phyloP scores from a whole-genome alignment of 2,329 filamentous ascomycete species.

The Penicillium sclerotiorum region DNA sequence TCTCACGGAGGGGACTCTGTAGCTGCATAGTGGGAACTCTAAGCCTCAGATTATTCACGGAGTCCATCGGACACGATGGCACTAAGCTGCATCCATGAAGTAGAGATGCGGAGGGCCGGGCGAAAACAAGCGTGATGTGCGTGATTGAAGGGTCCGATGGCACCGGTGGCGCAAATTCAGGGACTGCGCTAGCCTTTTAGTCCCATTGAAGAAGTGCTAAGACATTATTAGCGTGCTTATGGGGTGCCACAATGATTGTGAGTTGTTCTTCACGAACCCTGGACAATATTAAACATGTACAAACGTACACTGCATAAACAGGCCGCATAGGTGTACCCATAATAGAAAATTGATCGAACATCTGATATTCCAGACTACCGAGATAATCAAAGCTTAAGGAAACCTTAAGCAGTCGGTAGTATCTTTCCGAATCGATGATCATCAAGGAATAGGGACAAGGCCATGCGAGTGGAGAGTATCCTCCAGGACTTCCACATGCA shows the following conservation, averaged over 20 bases:
- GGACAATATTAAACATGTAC: no score
- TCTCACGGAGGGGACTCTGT: slow-evolving; percentile 16
- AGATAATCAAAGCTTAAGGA: slow-evolving; percentile 1
- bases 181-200: neutral
- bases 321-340: no score
- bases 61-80: slow-evolving; percentile 21
- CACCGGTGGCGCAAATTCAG: neutral
- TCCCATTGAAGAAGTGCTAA: neutral
- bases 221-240: neutral
- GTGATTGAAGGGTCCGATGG: neutral
- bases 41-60: slow-evolving; percentile 19
- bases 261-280: no score
- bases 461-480: neutral
- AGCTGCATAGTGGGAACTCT: slow-evolving; percentile 15
- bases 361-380: no score
- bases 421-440: neutral
- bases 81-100: neutral
- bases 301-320: no score
- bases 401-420: neutral
- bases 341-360: no score
- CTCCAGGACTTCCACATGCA: neutral
- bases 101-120: neutral
- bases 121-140: neutral
- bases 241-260: neutral
- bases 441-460: neutral